phyloP scores from a whole-genome alignment of 495 filamentous ascomycete genomes.

The Tuber brumale region DNA sequence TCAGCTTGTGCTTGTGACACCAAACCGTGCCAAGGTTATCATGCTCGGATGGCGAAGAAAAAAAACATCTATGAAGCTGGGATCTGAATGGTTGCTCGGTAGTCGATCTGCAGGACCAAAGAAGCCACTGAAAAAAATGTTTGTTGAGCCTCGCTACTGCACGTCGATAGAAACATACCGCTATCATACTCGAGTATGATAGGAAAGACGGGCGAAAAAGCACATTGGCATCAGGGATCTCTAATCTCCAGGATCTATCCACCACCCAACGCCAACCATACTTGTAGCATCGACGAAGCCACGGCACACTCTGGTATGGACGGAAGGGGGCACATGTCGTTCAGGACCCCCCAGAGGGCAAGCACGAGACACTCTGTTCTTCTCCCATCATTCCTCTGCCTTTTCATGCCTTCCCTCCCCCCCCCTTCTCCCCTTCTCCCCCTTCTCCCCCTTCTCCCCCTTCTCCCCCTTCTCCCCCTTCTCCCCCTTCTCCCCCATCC shows the following conservation, averaged over 20 bases:
- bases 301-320: background rate
- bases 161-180: background rate
- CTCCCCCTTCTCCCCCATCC: background rate
- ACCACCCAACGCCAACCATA: background rate
- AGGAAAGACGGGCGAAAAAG: background rate
- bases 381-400: background rate
- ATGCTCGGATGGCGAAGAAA: background rate
- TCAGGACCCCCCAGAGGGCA: background rate
- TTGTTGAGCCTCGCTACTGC: slow-evolving; percentile 2
- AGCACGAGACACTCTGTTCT: slow-evolving; percentile 1
- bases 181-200: too few species aligned
- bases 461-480: too few species aligned
- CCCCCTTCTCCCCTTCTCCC: background rate
- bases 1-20: background rate
- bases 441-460: background rate
- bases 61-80: background rate
- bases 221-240: background rate
- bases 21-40: background rate
- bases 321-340: background rate
- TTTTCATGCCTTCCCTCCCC: background rate
- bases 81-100: background rate
- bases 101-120: background rate
- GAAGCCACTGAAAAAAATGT: background rate
- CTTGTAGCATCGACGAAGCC: background rate
- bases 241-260: background rate